Conservation (phyloP, 768 basidiomycete genomes). For the Floccularia luteovirens region DNA sequence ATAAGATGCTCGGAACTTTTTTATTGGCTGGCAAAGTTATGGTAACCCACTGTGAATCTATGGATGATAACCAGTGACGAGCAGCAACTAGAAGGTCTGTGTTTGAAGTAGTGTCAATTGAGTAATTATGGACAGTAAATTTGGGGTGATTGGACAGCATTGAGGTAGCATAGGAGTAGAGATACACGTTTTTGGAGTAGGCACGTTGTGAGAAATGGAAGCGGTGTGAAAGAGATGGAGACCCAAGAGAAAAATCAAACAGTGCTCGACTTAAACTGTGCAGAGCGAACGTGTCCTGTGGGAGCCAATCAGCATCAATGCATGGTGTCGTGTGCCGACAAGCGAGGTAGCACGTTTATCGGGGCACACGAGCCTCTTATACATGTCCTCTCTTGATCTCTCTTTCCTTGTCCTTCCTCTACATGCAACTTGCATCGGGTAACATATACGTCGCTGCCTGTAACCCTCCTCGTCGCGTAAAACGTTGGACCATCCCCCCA, state of each 20-base stretch:
- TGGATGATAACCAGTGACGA: no score
- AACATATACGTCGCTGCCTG: slow-evolving; percentile 24
- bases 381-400: slow-evolving; percentile 4
- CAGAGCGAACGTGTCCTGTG: slow-evolving; percentile 11
- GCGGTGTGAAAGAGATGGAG: no score
- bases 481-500: slow-evolving; percentile 14
- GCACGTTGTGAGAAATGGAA: no score
- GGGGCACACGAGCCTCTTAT: slow-evolving; percentile 14
- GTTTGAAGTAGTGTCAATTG: no score
- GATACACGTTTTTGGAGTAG: no score
- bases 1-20: no score
- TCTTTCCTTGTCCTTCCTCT: not conserved
- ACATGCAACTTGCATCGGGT: not conserved
- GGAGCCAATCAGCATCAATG: slow-evolving; percentile 10
- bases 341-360: slow-evolving; percentile 13
- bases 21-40: no score
- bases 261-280: not conserved
- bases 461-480: slow-evolving; percentile 31
- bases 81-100: no score
- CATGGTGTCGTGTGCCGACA: slow-evolving; percentile 11
- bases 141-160: no score
- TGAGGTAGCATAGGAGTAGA: no score
- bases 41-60: no score
- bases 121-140: no score
- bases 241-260: not conserved